Conservation (phyloP, 1,284 basidiomycete species). For the Leccinum fallax region DNA sequence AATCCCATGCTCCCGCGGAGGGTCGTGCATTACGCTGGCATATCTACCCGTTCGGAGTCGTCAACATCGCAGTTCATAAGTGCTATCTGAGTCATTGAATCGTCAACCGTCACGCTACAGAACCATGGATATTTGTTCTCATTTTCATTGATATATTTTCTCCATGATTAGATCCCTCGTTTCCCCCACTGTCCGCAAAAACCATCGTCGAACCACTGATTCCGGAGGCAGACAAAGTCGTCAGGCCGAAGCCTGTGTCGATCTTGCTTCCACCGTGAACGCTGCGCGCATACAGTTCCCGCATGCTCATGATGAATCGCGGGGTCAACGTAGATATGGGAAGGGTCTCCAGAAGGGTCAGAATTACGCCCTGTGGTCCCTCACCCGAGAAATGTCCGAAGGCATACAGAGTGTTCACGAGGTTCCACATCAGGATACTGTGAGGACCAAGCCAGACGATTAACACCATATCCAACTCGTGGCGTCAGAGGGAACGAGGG, state of each 20-base stretch:
- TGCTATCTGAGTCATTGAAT: not conserved
- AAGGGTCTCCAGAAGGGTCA: not conserved
- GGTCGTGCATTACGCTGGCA: too few relatives aligned
- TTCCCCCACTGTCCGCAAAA: not conserved
- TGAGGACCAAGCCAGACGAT: not conserved
- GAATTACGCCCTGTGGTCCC: not conserved
- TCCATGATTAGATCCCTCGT: not conserved
- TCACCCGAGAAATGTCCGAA: not conserved
- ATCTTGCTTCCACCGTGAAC: not conserved
- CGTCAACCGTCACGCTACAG: not conserved
- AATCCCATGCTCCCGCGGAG: too few relatives aligned
- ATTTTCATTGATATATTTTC: not conserved
- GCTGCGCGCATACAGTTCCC: not conserved
- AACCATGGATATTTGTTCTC: not conserved
- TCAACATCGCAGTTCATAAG: not conserved
- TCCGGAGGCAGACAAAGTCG: not conserved
- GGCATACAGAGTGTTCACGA: not conserved
- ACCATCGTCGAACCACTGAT: not conserved
- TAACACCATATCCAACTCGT: not conserved
- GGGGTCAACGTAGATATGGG: not conserved
- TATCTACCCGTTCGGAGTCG: too few relatives aligned
- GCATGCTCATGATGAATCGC: not conserved
- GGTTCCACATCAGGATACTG: not conserved
- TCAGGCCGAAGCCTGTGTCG: not conserved
- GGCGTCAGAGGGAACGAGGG: not conserved